A percentile compares a stretch with the other conserved stretches of the same genome.
Evolutionary conservation across 2,329 filamentous ascomycete genomes (phyloP).

Genomic region (Penicillium sp.): DNA sequence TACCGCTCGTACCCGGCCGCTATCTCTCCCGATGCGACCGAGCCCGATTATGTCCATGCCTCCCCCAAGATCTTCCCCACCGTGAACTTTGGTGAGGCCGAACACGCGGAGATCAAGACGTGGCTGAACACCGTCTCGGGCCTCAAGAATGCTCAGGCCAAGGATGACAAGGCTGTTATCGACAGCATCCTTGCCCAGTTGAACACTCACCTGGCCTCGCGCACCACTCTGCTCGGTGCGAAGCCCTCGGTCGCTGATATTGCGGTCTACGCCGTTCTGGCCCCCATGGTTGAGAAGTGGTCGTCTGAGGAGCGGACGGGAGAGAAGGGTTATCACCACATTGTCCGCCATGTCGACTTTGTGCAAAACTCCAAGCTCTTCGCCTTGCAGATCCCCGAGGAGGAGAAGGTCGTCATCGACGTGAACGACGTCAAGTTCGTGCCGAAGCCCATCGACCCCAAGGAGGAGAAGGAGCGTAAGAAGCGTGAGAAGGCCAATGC

Average conservation of each 20-base stretch:
- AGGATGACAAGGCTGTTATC: conserved; percentile 59
- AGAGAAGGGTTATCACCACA: conserved; percentile 84
- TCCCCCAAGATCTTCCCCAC: conserved; percentile 68
- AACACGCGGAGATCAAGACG: conserved; percentile 85
- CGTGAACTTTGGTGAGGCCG: conserved; percentile 72
- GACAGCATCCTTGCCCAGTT: conserved; percentile 73
- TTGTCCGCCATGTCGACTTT: conserved; percentile 90
- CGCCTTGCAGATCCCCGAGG: conserved; percentile 68
- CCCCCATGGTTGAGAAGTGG: conserved; percentile 78
- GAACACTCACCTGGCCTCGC: conserved; percentile 83
- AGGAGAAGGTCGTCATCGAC: conserved; percentile 78
- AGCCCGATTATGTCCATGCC: conserved; percentile 50
- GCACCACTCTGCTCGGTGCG: conserved; percentile 83
- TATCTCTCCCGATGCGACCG: conserved; percentile 46
- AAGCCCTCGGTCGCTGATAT: conserved; percentile 90
- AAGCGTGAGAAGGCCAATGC: conserved; percentile 85
- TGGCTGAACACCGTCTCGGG: conserved; percentile 80
- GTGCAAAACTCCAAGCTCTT: conserved; percentile 83
- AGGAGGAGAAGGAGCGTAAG: conserved; percentile 93
- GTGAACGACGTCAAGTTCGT: conserved; percentile 79
- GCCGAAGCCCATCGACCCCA: conserved; percentile 85
- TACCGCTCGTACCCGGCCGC: conserved; percentile 49
- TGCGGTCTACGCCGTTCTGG: conserved; percentile 77
- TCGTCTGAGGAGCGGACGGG: conserved; percentile 84
- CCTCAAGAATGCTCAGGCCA: conserved; percentile 58